phyloP scores from a whole-genome alignment of 257 asterid species.

The Coffea eugenioides region DNA sequence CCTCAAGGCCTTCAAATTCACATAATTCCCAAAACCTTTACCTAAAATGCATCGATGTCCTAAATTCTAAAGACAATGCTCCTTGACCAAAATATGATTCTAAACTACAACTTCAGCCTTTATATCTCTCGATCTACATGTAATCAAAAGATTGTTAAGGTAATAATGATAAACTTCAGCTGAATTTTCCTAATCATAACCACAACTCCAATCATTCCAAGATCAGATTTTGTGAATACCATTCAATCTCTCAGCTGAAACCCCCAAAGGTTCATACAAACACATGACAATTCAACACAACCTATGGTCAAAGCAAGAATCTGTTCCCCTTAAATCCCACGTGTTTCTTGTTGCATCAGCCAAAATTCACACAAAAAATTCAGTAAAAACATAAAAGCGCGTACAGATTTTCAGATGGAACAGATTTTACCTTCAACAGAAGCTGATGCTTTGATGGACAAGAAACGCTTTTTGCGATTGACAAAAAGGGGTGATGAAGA shows the following conservation, averaged over 20 bases:
- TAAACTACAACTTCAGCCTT: background rate
- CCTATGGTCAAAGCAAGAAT: background rate
- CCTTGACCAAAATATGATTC: background rate
- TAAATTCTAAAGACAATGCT: background rate
- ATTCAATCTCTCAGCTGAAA: background rate
- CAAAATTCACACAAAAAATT: background rate
- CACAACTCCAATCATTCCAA: background rate
- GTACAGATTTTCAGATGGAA: background rate
- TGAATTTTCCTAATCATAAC: background rate
- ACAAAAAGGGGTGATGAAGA: conserved; percentile 1
- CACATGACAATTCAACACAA: background rate
- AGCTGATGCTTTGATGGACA: conserved; percentile 47
- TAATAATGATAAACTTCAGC: background rate
- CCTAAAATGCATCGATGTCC: background rate
- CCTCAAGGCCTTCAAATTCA: background rate
- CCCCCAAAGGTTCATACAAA: background rate
- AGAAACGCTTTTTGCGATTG: conserved; percentile 29
- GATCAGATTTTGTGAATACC: background rate
- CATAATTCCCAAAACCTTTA: background rate
- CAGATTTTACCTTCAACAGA: conserved; percentile 49
- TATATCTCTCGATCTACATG: background rate
- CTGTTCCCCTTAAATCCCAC: background rate
- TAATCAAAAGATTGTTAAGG: background rate
- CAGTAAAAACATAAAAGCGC: background rate
- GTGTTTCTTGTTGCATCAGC: conserved; percentile 1